Base-by-base conservation (phyloP, 1,139 yeast species). In the Arxiozyma telluris region DNA sequence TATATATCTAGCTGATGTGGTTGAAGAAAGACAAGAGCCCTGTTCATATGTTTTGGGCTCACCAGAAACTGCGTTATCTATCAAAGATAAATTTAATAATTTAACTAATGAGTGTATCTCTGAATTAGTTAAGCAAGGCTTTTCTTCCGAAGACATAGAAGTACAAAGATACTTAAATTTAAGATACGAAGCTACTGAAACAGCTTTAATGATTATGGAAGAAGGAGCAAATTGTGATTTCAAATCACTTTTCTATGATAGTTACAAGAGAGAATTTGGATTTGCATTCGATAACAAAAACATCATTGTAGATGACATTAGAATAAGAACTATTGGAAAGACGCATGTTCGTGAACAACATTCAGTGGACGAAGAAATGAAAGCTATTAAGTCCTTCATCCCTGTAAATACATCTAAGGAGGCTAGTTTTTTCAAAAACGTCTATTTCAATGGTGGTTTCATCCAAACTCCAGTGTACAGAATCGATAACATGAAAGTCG, bases 151-250 rank as follows among this genome's bases (percentile, higher is more conserved):
- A 79, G 65, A 87, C 25, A 68, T 81, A 30, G 62, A 56, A 27
- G 73, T 78, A 53, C 95, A 89, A 62, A 78, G 79, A 39, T 87
- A 79, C 61, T 73, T 89, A 59, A 90, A 90, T 65, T 74, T 91
- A 76, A 77, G 94, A 63, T 91, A 87, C 67, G 81, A 82, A 57
- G 97, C 97, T 7, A 85, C 96, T 20, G 97, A 90, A 65, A 85
- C 96, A 2, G 84, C 85, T 49, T 73, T 91, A 58, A 84, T 90
- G 83, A 81, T 87, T 42, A 64, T 72, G 52, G 77, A 67, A 57
- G 66, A 70, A 8, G 66, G 58, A 15, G 63, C 59, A 23, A 63
- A 58, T 7, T 67, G 71, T 61, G 68, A 74, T 47, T 68, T 70
- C 44, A 59, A 63, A 3, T 60, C 65, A n/a, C 70, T 68, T 51